Evolutionary conservation across 768 basidiomycete species (phyloP), one percentile per base, ranked within the genome.

Genomic region (Albatrellus ellisii): DNA sequence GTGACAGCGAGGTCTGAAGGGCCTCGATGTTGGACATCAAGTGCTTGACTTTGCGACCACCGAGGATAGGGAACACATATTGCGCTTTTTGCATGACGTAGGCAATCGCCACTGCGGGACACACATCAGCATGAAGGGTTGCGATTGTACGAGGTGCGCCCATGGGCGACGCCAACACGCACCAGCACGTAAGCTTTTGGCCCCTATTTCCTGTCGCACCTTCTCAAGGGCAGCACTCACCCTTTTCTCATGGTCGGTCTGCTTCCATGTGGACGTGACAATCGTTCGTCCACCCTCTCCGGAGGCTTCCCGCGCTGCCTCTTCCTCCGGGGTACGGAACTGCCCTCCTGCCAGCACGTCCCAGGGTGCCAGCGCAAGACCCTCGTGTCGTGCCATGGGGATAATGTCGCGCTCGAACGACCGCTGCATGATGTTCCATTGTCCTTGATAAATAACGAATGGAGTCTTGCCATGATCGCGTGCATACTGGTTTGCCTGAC

Each of bases 61-160:
- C 66, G 17, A 36, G 2, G 34, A 36, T 36, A 21, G 34, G 34
- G 34, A 36, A 36, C 17, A 36, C 34, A 5, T 58, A 67, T 0
- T 64, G 60, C 4, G 64, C 57, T 48, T 71, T 73, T 17, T 69
- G 64, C 54, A 72, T 56, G 6, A 72, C 56, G 40, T 70, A 71
- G 11, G 67, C 65, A 36, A 72, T 63, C 6, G 67, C 66, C 4
- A 68, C 65, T 62, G 28, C 8, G 34, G 37, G 14, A 12, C 5
- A 3, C 25, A 1, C 24, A 11, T 38, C 14, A 38, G 20, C 14
- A 5, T 26, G 20, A 22, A n/a, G n/a, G n/a, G 14, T 2, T 36
- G 14, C 6, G 29, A 8, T 29, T 17, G n/a, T n/a, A n/a, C n/a
- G n/a, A n/a, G n/a, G n/a, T n/a, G n/a, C n/a, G 15, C 28, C 9